A percentile compares a stretch with the other conserved stretches of the same genome.
Evolutionary conservation across 2,329 filamentous ascomycete species (phyloP).

Genomic region (Diaporthe longicolla): DNA sequence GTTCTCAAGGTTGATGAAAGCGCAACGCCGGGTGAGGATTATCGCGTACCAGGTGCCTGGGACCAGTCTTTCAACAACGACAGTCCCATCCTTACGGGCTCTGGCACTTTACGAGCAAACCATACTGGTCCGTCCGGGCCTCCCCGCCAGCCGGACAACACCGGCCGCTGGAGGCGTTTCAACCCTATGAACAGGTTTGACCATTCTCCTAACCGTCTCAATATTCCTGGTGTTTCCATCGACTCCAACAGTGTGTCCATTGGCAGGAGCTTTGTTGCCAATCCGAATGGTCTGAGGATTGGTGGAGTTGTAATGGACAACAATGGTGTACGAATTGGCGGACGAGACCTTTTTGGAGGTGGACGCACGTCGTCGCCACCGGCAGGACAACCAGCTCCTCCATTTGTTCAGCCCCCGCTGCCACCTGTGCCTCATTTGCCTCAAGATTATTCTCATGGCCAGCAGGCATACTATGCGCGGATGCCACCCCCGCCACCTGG

Average conservation of each 20-base stretch:
- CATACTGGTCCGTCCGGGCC: conserved; percentile 25
- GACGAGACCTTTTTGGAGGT: conserved; percentile 34
- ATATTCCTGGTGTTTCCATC: conserved; percentile 57
- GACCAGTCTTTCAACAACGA: conserved; percentile 49
- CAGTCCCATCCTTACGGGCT: conserved; percentile 25
- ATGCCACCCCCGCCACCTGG: conserved; percentile 35
- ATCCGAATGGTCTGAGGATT: conserved; percentile 62
- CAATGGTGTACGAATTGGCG: conserved; percentile 52
- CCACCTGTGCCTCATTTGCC: conserved; percentile 15
- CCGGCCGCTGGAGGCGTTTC: conserved; percentile 42
- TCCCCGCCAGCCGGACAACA: conserved; percentile 36
- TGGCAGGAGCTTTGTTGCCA: conserved; percentile 59
- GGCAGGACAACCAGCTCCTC: background rate
- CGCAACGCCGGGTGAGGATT: conserved; percentile 36
- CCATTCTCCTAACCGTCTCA: conserved; percentile 47
- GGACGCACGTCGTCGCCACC: background rate
- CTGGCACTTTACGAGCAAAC: conserved; percentile 5
- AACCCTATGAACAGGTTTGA: conserved; percentile 42
- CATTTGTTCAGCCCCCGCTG: conserved; percentile 22
- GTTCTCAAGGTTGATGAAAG: conserved; percentile 54
- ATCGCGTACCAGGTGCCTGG: conserved; percentile 52
- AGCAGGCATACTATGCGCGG: conserved; percentile 22
- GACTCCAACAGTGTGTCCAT: conserved; percentile 60
- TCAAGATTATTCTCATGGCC: conserved; percentile 1
- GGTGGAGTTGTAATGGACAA: conserved; percentile 59